Evolutionary conservation across 352 stramenopile genomes (phyloP).

Genomic region (Pseudoperonospora humuli): DNA sequence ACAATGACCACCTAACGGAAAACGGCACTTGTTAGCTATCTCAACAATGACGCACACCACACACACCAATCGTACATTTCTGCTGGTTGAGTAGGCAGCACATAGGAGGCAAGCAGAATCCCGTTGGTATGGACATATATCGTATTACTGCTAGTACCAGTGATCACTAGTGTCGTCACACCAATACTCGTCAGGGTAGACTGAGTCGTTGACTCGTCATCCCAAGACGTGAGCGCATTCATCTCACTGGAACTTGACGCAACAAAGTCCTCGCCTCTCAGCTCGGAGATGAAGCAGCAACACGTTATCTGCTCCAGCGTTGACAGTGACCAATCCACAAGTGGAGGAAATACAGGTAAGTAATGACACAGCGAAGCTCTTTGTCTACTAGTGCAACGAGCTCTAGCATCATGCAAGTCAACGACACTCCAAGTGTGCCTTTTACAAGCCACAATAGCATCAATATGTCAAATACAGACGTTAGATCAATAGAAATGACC

Average conservation of each 20-base stretch:
- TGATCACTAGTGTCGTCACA: constrained; percentile 27
- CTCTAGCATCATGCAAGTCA: constrained; percentile 2
- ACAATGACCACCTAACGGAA: constrained; percentile 16
- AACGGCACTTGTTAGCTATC: neutral
- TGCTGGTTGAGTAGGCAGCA: constrained; percentile 28
- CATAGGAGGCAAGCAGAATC: constrained; percentile 34
- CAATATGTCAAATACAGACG: neutral
- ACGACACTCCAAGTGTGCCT: constrained; percentile 17
- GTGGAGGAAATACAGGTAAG: constrained; percentile 2
- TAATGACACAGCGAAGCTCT: constrained; percentile 13
- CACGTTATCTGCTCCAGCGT: constrained; percentile 19
- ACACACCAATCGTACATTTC: constrained; percentile 35
- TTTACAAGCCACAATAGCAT: neutral
- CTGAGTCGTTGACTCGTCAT: neutral
- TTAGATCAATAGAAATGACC: neutral
- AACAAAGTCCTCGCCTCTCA: constrained; percentile 13
- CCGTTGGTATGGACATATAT: constrained; percentile 42
- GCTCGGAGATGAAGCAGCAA: constrained; percentile 25
- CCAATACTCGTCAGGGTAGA: constrained; percentile 8
- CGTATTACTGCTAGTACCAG: constrained; percentile 37
- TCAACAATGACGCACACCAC: neutral
- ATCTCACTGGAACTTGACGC: neutral
- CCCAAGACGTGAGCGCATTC: constrained; percentile 6
- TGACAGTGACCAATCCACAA: neutral
- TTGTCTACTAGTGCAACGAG: neutral